Evolutionary conservation across 2,329 filamentous ascomycete genomes (phyloP).

Genomic region (Cercospora janseana): DNA sequence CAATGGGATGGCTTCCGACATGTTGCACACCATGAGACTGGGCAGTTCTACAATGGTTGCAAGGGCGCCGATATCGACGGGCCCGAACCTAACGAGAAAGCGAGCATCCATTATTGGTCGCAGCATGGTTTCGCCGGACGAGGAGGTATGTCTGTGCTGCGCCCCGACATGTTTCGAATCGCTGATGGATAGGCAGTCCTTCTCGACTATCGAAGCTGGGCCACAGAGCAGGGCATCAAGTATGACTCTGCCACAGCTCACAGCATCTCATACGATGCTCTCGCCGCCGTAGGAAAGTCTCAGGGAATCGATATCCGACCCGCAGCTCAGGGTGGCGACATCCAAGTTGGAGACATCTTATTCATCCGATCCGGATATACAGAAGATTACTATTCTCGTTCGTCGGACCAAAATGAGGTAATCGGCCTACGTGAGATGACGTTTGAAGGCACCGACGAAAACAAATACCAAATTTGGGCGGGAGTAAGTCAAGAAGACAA

Average conservation of each 20-base stretch:
- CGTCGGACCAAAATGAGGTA: slow-evolving; percentile 35
- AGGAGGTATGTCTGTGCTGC: slow-evolving; percentile 27
- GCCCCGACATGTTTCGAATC: neutral
- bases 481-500: slow-evolving; percentile 55
- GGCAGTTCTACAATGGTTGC: slow-evolving; percentile 45
- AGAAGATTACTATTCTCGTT: slow-evolving; percentile 52
- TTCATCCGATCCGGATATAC: slow-evolving; percentile 64
- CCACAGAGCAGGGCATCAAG: slow-evolving; percentile 43
- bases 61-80: slow-evolving; percentile 45
- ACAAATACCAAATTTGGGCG: slow-evolving; percentile 42
- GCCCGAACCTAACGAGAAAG: slow-evolving; percentile 44
- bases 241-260: slow-evolving; percentile 46
- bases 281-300: slow-evolving; percentile 58
- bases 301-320: slow-evolving; percentile 63
- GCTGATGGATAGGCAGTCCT: slow-evolving; percentile 32
- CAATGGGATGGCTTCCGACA: slow-evolving; percentile 50
- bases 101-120: slow-evolving; percentile 48
- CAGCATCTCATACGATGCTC: slow-evolving; percentile 45
- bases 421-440: slow-evolving; percentile 48
- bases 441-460: slow-evolving; percentile 41
- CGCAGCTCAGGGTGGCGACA: slow-evolving; percentile 53
- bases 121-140: slow-evolving; percentile 48
- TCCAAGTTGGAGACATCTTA: slow-evolving; percentile 63
- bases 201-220: slow-evolving; percentile 46
- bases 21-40: slow-evolving; percentile 42